Evolutionary conservation across 169 alveolate genomes (phyloP).

Genomic region (Ichthyophthirius multifiliis): DNA sequence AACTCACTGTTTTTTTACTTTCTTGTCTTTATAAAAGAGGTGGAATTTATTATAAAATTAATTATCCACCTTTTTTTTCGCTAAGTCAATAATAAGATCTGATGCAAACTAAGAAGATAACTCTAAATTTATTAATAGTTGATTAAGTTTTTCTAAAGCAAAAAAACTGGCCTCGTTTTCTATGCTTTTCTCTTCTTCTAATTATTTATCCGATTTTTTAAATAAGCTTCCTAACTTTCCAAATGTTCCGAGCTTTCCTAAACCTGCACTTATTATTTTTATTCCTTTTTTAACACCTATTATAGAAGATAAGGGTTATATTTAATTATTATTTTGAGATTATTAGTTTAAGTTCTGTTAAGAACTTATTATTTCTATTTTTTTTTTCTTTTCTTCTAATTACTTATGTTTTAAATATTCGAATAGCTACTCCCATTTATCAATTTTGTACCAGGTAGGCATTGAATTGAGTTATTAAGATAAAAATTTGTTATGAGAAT

Average conservation of each 20-base stretch:
- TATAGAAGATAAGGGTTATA: no score
- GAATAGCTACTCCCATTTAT: slow-evolving; percentile 12
- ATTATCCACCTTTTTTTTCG: slow-evolving; percentile 2
- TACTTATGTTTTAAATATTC: background rate
- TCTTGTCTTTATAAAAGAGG: slow-evolving; percentile 25
- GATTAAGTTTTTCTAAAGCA: slow-evolving; percentile 27
- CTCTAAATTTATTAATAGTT: slow-evolving; percentile 1
- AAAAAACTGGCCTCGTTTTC: slow-evolving; percentile 25
- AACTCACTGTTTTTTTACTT: slow-evolving; percentile 18
- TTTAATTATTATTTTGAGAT: no score
- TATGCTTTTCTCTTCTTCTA: background rate
- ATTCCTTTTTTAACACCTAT: background rate
- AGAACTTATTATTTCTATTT: background rate
- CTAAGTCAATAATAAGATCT: slow-evolving; percentile 19
- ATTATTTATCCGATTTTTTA: slow-evolving; percentile 4
- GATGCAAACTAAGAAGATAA: slow-evolving; percentile 23
- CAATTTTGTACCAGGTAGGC: background rate
- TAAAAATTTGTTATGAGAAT: background rate
- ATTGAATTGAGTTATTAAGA: background rate
- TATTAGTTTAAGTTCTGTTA: background rate
- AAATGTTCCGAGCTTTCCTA: background rate
- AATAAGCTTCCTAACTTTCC: background rate
- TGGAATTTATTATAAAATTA: slow-evolving; percentile 14
- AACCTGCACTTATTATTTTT: background rate
- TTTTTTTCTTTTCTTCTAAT: background rate